Conservation (phyloP, 2,329 filamentous ascomycete species). For the Talaromyces sp. region DNA sequence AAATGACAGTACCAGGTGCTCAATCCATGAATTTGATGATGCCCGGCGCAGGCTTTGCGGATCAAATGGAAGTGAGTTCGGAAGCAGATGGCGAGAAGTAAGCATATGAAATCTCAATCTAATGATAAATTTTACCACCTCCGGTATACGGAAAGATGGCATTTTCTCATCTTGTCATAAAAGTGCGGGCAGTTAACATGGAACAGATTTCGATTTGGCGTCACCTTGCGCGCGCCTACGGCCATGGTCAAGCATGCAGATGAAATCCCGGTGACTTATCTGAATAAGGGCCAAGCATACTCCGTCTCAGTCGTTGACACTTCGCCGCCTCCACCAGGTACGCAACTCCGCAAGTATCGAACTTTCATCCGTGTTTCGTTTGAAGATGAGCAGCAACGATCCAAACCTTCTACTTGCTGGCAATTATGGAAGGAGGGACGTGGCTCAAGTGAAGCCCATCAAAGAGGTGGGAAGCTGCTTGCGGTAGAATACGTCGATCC, state of each 20-base stretch:
- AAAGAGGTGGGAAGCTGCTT: conserved; percentile 84
- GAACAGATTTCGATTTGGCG: conserved; percentile 74
- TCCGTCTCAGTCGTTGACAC: conserved; percentile 80
- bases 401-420: conserved; percentile 78
- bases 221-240: conserved; percentile 85
- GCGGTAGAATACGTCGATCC: conserved; percentile 88
- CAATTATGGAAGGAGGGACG: conserved; percentile 93
- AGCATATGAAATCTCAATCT: conserved; percentile 21
- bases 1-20: conserved; percentile 49
- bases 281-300: conserved; percentile 97
- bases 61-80: conserved; percentile 23
- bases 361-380: conserved; percentile 95
- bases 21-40: conserved; percentile 45
- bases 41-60: conserved; percentile 26
- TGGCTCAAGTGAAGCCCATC: conserved; percentile 91
- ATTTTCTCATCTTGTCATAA: background rate
- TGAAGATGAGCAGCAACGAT: conserved; percentile 88
- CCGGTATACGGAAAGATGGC: background rate
- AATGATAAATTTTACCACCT: conserved; percentile 10
- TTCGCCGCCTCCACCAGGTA: conserved; percentile 53
- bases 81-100: conserved; percentile 50
- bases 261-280: conserved; percentile 93
- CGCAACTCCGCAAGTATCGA: conserved; percentile 66
- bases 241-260: conserved; percentile 84
- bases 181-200: background rate